Conservation (phyloP, 257 asterid species). For the Handroanthus guayacan region DNA sequence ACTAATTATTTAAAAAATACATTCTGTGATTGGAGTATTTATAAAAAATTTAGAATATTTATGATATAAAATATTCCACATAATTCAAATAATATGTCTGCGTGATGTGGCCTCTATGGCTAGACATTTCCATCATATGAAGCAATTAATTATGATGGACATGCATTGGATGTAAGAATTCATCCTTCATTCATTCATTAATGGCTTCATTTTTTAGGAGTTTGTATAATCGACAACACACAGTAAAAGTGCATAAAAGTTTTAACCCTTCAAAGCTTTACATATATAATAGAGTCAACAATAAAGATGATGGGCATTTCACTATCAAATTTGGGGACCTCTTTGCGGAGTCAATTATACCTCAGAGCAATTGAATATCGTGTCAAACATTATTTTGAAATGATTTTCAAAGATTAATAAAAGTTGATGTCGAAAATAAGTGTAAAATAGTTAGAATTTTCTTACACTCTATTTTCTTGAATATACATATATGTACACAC, state of each 20-base stretch:
- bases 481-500: too few relatives aligned
- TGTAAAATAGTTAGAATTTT: too few relatives aligned
- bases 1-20: too few relatives aligned
- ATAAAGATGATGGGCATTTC: constrained; percentile 30
- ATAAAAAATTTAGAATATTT: too few relatives aligned
- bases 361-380: not conserved
- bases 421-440: too few relatives aligned
- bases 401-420: not conserved
- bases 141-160: not conserved
- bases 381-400: not conserved
- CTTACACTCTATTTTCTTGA: too few relatives aligned
- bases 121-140: not conserved
- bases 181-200: not conserved
- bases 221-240: constrained; percentile 30
- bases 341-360: not conserved
- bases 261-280: constrained; percentile 17
- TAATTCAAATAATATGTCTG: too few relatives aligned
- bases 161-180: not conserved
- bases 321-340: constrained; percentile 43
- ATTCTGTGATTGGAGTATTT: too few relatives aligned
- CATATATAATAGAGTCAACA: not conserved
- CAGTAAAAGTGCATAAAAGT: not conserved
- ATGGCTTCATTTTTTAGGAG: not conserved
- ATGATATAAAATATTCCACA: too few relatives aligned
- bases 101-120: not conserved